Percentiles rank a stretch among this genome's conserved stretches.
phyloP scores from a whole-genome alignment of 306 rosid genomes.

The Malus orientalis region DNA sequence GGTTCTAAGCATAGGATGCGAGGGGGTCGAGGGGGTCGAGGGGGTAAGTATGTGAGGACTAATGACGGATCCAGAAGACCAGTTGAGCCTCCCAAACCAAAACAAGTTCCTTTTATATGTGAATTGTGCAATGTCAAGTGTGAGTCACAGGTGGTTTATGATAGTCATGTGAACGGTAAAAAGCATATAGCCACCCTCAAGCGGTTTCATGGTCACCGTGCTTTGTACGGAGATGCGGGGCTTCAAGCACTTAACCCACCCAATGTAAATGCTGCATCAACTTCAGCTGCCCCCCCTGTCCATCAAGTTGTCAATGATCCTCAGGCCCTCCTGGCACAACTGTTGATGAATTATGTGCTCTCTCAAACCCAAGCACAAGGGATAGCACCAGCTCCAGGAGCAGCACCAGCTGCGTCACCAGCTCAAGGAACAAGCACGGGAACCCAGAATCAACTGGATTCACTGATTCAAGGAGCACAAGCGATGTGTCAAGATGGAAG shows the following conservation, averaged over 20 bases:
- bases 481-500: slow-evolving; percentile 1
- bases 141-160: slow-evolving; percentile 58
- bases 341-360: slow-evolving; percentile 42
- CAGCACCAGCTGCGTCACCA: slow-evolving; percentile 15
- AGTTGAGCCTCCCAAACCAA: slow-evolving; percentile 38
- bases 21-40: slow-evolving; percentile 57
- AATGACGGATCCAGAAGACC: slow-evolving; percentile 45
- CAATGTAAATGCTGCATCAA: slow-evolving; percentile 15
- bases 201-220: slow-evolving; percentile 44
- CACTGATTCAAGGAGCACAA: slow-evolving; percentile 1
- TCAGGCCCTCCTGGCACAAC: slow-evolving; percentile 63
- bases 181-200: slow-evolving; percentile 46
- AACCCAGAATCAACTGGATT: slow-evolving; percentile 10
- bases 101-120: slow-evolving; percentile 41
- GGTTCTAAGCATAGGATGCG: slow-evolving; percentile 62
- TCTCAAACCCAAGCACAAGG: slow-evolving; percentile 40
- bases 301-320: slow-evolving; percentile 63
- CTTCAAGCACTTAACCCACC: slow-evolving; percentile 48
- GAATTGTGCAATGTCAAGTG: slow-evolving; percentile 80
- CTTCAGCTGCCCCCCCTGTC: slow-evolving; percentile 25
- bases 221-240: slow-evolving; percentile 37
- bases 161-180: slow-evolving; percentile 68
- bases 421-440: neutral
- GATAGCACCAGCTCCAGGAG: slow-evolving; percentile 1
- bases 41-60: slow-evolving; percentile 37